Base-by-base conservation (phyloP, 2,329 filamentous ascomycete species). In the Ceratocystis albifundus region DNA sequence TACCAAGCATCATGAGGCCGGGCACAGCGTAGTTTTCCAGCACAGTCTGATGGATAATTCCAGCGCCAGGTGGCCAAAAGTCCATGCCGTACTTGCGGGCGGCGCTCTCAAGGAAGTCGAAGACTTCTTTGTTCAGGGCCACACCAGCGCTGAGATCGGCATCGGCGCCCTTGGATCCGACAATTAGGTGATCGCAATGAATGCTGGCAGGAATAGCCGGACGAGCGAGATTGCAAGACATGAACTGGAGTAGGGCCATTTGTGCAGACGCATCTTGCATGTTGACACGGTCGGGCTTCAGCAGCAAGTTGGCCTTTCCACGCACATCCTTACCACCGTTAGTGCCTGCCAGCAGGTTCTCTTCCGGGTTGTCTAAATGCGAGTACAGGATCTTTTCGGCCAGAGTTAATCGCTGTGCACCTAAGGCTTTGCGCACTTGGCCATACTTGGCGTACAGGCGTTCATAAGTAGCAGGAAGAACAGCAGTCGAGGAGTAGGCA, bases 191-290 rank as follows among this genome's bases (percentile, higher is more conserved):
- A 79, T 99, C 94, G 77, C 94, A 99, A 79, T 99, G 94, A 71
- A 97, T 96, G 75, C 92, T 96, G 62, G 94, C 93, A 10, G 94
- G 94, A 62, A 99, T 93, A 8, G 92, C 92, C 1, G 94, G 96
- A 68, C 85, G 85, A 32, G 88, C 88, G 65, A 99, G 82, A 66
- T 90, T 89, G 76, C 94, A 99, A 32, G 89, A 90, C 93, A 99
- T 99, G 82, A 99, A 99, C 77, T 99, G 94, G 71, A 99, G 80
- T 70, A 99, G 80, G 1, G 94, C 94, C 94, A 99, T 99, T 79
- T 99, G 94, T 4, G 94, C 94, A 36, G 90, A 96, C 15, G 94
- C 94, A 80, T 99, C 94, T 78, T 99, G 94, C 94, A 99, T 99
- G 70, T 95, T 95, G 71, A 97, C 94, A 65, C 94, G 85, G 76